A percentile compares a stretch with the other conserved stretches of the same genome.
Conservation (phyloP, 805 yeast species). For the Lipomyces starkeyi region DNA sequence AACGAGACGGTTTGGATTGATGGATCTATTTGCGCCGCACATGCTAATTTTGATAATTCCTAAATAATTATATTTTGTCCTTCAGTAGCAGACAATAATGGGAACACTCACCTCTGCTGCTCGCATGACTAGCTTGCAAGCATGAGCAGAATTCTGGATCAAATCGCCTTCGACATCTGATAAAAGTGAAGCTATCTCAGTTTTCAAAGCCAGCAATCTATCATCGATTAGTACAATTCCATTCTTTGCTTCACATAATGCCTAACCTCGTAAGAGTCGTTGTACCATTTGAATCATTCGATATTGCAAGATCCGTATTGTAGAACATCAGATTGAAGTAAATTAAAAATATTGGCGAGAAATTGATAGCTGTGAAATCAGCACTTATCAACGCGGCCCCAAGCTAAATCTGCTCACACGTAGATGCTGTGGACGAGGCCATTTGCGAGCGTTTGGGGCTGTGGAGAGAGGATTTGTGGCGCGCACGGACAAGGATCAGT, state of each 20-base stretch:
- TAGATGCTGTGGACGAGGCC: too few species aligned
- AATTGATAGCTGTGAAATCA: too few species aligned
- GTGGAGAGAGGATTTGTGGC: too few species aligned
- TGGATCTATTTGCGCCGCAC: not conserved
- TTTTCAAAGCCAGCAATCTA: not conserved
- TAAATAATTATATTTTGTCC: not conserved
- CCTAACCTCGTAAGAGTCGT: not conserved
- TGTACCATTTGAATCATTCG: not conserved
- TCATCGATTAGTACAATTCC: not conserved
- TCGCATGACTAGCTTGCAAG: not conserved
- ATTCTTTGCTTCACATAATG: not conserved
- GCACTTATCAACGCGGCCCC: too few species aligned
- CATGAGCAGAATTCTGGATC: not conserved
- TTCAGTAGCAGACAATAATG: not conserved
- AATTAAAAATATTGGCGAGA: too few species aligned
- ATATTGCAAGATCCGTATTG: too few species aligned
- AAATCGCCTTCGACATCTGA: not conserved
- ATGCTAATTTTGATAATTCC: not conserved
- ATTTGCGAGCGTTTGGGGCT: too few species aligned
- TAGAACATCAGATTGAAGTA: too few species aligned
- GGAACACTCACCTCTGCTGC: not conserved
- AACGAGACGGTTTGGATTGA: not conserved
- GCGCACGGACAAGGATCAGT: too few species aligned
- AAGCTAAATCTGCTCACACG: too few species aligned
- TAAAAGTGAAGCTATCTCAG: not conserved